phyloP scores from a whole-genome alignment of 139 green algal genomes.

The Chlamydomonas eustigma region DNA sequence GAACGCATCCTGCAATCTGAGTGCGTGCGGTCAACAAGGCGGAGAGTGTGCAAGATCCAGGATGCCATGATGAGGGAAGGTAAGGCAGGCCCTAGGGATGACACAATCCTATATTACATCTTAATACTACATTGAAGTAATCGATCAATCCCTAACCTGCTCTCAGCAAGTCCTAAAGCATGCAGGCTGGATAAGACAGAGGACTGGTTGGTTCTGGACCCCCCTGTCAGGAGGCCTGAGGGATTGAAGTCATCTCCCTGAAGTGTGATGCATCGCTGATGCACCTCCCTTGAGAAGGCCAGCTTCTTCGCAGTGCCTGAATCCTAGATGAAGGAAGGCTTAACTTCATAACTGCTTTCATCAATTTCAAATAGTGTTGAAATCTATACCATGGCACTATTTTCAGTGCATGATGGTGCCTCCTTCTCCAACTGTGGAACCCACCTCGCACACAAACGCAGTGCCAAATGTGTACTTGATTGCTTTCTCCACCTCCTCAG shows the following conservation, averaged over 20 bases:
- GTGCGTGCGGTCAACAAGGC: too few relatives aligned
- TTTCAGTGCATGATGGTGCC: too few relatives aligned
- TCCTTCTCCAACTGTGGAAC: too few relatives aligned
- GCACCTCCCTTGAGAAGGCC: constrained; percentile 85
- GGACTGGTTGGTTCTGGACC: constrained; percentile 1
- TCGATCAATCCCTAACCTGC: constrained; percentile 47
- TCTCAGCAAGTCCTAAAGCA: constrained; percentile 59
- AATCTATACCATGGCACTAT: too few relatives aligned
- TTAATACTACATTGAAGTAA: too few relatives aligned
- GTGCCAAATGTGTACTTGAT: constrained; percentile 94
- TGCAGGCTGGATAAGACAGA: constrained; percentile 64
- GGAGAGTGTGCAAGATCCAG: too few relatives aligned
- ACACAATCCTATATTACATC: too few relatives aligned
- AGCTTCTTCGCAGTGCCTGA: constrained; percentile 82
- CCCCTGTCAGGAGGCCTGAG: constrained; percentile 12
- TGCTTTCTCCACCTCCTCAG: constrained; percentile 62
- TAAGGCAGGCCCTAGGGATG: too few relatives aligned
- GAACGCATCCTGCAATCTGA: too few relatives aligned
- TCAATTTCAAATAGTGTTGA: too few relatives aligned
- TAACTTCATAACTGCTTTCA: too few relatives aligned
- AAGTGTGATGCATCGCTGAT: constrained; percentile 84
- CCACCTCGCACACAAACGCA: constrained; percentile 90
- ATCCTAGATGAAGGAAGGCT: constrained; percentile 64
- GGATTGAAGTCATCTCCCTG: constrained; percentile 98
- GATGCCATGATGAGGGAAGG: too few relatives aligned